Base-by-base conservation (phyloP, 495 filamentous ascomycete genomes). In the Aspergillus haitiensis region DNA sequence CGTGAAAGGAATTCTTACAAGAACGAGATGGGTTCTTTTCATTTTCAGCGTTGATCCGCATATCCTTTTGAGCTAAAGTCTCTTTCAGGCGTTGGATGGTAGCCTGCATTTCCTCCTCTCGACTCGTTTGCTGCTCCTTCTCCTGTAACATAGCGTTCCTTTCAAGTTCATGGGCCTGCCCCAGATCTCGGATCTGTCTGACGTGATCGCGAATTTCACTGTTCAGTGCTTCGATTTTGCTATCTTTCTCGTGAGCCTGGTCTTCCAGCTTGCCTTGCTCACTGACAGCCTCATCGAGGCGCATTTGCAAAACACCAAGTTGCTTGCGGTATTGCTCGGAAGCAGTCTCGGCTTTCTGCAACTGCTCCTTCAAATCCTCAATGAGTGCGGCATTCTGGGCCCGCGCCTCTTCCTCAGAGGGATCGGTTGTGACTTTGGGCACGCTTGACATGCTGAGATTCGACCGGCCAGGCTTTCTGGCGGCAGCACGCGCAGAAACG, bases 1-100 rank as follows among this genome's bases (percentile, higher is more conserved):
- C 37, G n/a, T 7, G n/a, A 34, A 18, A 9, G 36, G 37, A 13
- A n/a, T 49, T 11, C 87, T 75, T 83, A 93, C 89, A 86, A 69
- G 88, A 84, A 67, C 88, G 81, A 42, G 88, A 86, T 12, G 87
- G 65, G 52, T 86, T 76, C 57, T 82, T 81, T 40, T 88, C 86
- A 35, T 86, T 86, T 37, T 91, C 86, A 42, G 75, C 67, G 56
- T 84, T 88, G 46, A 75, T 72, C 39, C 78, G 74, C 60, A 60
- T 60, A 13, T 86, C 83, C 65, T 88, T 86, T 73, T 93, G 89
- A 37, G 86, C 85, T 48, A 96, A 76, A 11, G 83, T 86, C 61
- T 97, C 93, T 79, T 96, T 97, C 56, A 98, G 75, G 51, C 93
- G 82, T 74, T 96, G 89, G 67, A 97, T 91, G 39, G 90, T 88